Evolutionary conservation across 1,139 yeast species (phyloP), one percentile per base, ranked within the genome.

Genomic region (Hyphopichia pseudoburtonii): DNA sequence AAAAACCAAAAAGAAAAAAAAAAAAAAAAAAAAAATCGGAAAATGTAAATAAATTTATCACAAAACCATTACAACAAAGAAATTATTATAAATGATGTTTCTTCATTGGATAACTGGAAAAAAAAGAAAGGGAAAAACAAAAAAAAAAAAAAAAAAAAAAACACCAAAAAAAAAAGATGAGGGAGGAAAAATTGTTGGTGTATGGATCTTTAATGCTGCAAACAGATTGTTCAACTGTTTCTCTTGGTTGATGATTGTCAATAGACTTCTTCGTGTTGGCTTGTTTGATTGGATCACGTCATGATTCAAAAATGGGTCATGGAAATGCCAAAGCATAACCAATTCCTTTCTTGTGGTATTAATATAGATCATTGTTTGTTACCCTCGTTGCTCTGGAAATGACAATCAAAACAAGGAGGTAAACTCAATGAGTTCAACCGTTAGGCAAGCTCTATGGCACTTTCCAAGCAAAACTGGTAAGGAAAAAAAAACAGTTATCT

Each of bases 51-150:
- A 27, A 26, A 27, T 16, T 16, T 17, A 16, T 22, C 23, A 30
- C 23, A 17, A 17, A 17, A 19, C n/a, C 27, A 7, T 30, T 10
- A 30, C 12, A 30, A 30, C 10, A 23, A 18, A 19, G 32, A 32
- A 38, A 30, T 33, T 31, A 45, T 40, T 33, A 18, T 29, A 43
- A 54, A 52, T 45, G 57, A 45, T 36, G 40, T 38, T 42, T 40
- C 45, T 48, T 52, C 51, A 54, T 54, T 54, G 59, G 59, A 34
- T 41, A 35, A 36, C 17, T 19, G 28, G 28, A 25, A 25, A 25
- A 23, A n/a, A n/a, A n/a, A n/a, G 38, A 28, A 5, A 1, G n/a
- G n/a, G n/a, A n/a, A n/a, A n/a, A n/a, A n/a, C n/a, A n/a, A n/a
- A n/a, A n/a, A n/a, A n/a, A n/a, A n/a, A n/a, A n/a, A n/a, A n/a